Percentiles rank a stretch among this genome's conserved stretches.
These are phyloP conservation scores for Aspergillus pseudonomiae DNA, from an alignment of 2,329 filamentous ascomycete species.

Conservation along the genomic window DNA sequence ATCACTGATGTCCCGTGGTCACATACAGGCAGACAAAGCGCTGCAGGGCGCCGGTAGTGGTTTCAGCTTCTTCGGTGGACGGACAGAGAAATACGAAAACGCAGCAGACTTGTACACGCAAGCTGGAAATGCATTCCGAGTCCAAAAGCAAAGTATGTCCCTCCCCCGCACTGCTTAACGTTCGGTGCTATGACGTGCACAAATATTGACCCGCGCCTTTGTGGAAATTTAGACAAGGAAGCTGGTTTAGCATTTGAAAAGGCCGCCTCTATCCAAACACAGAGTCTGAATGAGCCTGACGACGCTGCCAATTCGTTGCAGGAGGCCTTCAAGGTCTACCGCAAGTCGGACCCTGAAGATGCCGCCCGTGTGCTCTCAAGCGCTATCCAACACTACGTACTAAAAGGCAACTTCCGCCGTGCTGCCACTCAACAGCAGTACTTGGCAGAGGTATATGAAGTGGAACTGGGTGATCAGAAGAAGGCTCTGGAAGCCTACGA, in stretches of 20 bases:
- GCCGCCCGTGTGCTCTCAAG: conserved; percentile 78
- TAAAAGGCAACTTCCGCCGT: conserved; percentile 86
- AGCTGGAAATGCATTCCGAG: conserved; percentile 87
- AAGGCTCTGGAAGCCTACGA: conserved; percentile 82
- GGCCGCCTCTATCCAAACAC: conserved; percentile 77
- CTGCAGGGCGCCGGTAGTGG: conserved; percentile 73
- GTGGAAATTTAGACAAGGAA: conserved; percentile 66
- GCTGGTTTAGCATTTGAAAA: conserved; percentile 85
- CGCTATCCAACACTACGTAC: conserved; percentile 83
- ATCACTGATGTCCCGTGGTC: conserved; percentile 30
- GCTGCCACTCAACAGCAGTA: conserved; percentile 91
- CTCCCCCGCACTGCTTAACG: conserved; percentile 6
- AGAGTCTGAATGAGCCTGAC: conserved; percentile 85
- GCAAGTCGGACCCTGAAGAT: conserved; percentile 79
- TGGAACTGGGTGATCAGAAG: conserved; percentile 76
- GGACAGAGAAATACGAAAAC: conserved; percentile 84
- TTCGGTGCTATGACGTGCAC: not conserved
- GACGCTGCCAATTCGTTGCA: conserved; percentile 86
- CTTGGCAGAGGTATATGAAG: conserved; percentile 82
- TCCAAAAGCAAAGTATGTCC: conserved; percentile 76
- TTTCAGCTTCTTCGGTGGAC: conserved; percentile 87
- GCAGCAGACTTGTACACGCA: conserved; percentile 86
- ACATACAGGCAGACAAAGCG: conserved; percentile 78
- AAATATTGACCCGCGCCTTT: not conserved
- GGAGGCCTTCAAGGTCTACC: conserved; percentile 95